phyloP scores from a whole-genome alignment of 805 yeast species.

The Starmerella kuoi region DNA sequence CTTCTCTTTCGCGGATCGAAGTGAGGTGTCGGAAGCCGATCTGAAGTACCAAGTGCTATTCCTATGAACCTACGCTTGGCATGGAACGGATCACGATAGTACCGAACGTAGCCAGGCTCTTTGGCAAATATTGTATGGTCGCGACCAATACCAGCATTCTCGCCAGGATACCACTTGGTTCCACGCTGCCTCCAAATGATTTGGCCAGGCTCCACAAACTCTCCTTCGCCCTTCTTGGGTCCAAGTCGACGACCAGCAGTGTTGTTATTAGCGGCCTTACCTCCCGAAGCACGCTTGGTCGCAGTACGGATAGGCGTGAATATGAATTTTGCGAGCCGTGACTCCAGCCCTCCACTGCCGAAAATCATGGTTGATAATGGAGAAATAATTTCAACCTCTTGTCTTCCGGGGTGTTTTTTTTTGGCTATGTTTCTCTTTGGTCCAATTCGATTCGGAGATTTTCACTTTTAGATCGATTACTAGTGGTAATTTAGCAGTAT shows the following conservation, averaged over 20 bases:
- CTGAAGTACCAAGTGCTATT: slow-evolving; percentile 55
- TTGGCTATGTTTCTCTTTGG: no score
- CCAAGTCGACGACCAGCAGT: slow-evolving; percentile 93
- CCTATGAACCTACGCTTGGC: slow-evolving; percentile 87
- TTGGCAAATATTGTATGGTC: slow-evolving; percentile 86
- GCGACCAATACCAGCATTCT: slow-evolving; percentile 68
- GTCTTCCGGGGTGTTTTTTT: no score
- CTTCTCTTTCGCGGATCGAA: slow-evolving; percentile 81
- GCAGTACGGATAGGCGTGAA: slow-evolving; percentile 56
- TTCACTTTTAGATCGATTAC: no score
- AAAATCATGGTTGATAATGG: slow-evolving; percentile 8
- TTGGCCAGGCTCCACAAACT: slow-evolving; percentile 65
- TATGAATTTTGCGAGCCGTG: slow-evolving; percentile 17
- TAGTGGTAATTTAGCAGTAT: no score
- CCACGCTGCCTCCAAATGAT: slow-evolving; percentile 92
- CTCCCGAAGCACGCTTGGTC: slow-evolving; percentile 87
- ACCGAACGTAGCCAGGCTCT: slow-evolving; percentile 89
- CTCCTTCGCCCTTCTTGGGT: slow-evolving; percentile 74
- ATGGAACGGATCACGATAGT: slow-evolving; percentile 90
- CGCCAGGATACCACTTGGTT: slow-evolving; percentile 88
- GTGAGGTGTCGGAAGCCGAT: slow-evolving; percentile 73
- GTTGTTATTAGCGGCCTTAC: slow-evolving; percentile 86
- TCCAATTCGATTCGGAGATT: no score
- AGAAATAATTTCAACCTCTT: no score
- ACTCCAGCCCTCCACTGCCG: slow-evolving; percentile 10